phyloP scores from a whole-genome alignment of 2,329 filamentous ascomycete species.

The Blastomyces parvus region DNA sequence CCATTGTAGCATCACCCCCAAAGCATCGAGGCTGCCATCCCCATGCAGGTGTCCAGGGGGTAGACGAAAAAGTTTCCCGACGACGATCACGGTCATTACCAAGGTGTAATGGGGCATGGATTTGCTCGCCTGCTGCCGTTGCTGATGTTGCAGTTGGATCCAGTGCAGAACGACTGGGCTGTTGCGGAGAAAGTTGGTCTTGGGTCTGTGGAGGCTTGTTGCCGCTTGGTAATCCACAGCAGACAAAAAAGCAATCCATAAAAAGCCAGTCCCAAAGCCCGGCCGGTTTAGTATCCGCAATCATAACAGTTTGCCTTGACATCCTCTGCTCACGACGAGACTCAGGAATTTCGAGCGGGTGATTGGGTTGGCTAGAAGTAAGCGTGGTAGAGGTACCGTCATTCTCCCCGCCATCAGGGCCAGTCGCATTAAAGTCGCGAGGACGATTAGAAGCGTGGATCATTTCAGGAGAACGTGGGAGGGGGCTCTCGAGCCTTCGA shows the following conservation, averaged over 20 bases:
- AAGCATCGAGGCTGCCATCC: conserved; percentile 11
- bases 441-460: neutral
- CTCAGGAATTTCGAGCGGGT: neutral
- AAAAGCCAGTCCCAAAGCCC: conserved; percentile 7
- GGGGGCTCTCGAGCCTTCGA: neutral
- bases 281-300: neutral
- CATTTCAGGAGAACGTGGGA: conserved; percentile 3
- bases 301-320: neutral
- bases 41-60: conserved; percentile 14
- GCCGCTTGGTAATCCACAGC: neutral
- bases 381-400: conserved; percentile 2
- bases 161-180: neutral
- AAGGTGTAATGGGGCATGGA: neutral
- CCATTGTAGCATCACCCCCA: conserved; percentile 8
- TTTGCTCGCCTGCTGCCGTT: neutral
- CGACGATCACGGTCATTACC: neutral
- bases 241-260: conserved; percentile 7
- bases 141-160: neutral
- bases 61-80: neutral
- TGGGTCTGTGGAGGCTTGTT: neutral
- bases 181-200: neutral
- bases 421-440: neutral
- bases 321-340: neutral
- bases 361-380: neutral
- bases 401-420: neutral